Conservation (phyloP, 305 asterid species). For the Fraxinus paxiana region DNA sequence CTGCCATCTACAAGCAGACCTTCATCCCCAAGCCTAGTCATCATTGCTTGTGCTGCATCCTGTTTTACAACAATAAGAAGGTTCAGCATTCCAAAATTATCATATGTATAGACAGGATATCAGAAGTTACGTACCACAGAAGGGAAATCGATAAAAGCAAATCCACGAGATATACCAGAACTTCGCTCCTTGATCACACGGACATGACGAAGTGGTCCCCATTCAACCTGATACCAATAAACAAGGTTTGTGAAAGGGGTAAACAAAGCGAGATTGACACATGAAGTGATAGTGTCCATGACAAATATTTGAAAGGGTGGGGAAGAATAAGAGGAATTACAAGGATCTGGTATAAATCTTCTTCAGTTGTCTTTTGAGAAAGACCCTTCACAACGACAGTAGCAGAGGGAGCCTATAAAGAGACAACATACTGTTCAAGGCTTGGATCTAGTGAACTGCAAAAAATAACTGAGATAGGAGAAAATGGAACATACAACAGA, state of each 20-base stretch:
- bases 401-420: conserved; percentile 83
- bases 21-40: conserved; percentile 76
- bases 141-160: conserved; percentile 95
- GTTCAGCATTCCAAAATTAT: conserved; percentile 9
- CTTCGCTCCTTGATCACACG: conserved; percentile 92
- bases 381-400: conserved; percentile 96
- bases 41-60: conserved; percentile 92
- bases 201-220: conserved; percentile 98
- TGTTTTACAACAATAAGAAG: conserved; percentile 34
- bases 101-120: conserved; percentile 11
- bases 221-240: conserved; percentile 62
- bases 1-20: conserved; percentile 90
- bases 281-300: conserved; percentile 10
- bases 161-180: conserved; percentile 92
- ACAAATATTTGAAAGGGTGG: conserved; percentile 3
- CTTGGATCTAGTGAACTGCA: conserved; percentile 19
- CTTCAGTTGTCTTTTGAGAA: conserved; percentile 89
- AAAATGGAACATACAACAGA: conserved; percentile 53
- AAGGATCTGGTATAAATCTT: conserved; percentile 88
- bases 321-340: conserved; percentile 36
- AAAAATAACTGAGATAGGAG: conserved; percentile 3
- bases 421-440: conserved; percentile 14
- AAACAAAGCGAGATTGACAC: neutral
- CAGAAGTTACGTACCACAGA: conserved; percentile 58
- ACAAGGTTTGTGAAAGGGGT: conserved; percentile 3